Conservation (phyloP, 768 basidiomycete species). For the Suillus sp. region DNA sequence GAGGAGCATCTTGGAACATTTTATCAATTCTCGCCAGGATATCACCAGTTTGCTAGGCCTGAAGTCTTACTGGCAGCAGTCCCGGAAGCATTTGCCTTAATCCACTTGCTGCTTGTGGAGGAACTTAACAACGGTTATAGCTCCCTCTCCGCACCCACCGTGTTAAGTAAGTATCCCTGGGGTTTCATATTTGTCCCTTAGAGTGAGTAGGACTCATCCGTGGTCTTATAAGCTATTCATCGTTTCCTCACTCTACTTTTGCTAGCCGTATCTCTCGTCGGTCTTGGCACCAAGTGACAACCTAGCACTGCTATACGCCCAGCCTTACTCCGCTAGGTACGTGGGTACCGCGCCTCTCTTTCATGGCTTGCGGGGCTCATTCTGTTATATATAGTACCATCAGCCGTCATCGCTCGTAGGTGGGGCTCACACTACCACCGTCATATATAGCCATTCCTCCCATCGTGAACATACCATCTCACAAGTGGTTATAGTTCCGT, state of each 20-base stretch:
- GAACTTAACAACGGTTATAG: conserved; percentile 8
- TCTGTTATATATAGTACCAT: neutral
- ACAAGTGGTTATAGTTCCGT: neutral
- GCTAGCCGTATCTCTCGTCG: neutral
- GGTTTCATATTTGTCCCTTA: neutral
- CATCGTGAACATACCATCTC: conserved; percentile 3
- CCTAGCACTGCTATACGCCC: conserved; percentile 1
- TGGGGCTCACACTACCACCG: conserved; percentile 4
- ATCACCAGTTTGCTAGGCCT: neutral
- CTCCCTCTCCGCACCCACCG: neutral
- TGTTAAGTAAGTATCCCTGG: neutral
- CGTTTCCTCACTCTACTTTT: neutral
- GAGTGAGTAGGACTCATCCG: neutral
- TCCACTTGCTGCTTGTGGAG: neutral
- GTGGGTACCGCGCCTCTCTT: neutral
- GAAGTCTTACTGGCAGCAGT: neutral
- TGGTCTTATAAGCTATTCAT: no score
- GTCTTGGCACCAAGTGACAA: neutral
- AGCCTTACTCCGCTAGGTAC: neutral
- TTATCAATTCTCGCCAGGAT: neutral
- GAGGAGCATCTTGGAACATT: neutral
- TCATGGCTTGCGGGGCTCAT: neutral
- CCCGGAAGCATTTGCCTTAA: neutral
- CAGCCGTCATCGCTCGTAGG: neutral
- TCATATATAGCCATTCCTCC: conserved; percentile 6